Evolutionary conservation across 345 rosid genomes (phyloP), one percentile per base, ranked within the genome.

Genomic region (Microcos paniculata): DNA sequence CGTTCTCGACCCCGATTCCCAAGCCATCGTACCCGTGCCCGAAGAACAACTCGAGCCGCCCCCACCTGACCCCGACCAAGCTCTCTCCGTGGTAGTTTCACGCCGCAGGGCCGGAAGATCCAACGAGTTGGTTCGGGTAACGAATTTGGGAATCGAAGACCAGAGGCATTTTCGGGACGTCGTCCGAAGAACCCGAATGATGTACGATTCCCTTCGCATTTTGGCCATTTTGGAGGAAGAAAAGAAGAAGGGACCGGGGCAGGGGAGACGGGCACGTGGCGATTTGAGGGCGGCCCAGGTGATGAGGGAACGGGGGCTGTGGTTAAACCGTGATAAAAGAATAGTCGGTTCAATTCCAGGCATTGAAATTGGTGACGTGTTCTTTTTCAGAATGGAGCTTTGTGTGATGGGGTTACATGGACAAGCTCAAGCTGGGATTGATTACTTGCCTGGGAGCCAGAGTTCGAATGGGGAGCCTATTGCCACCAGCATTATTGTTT

Each of bases 261-360:
- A 2, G 0, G 78, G 85, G 70, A 79, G 83, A 63, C 86, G 89
- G 73, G 76, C 82, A 55, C 76, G 96, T 10, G 78, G 89, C 2
- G 94, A 90, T 67, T 66, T 87, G 79, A 85, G 68, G 71, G 96
- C 92, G 18, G 89, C 96, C 43, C 68, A 89, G 0, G 58, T 89
- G 56, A 89, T 92, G 95, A 84, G 85, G 71, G 89, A 85, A 8
- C 82, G 85, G 28, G 85, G 79, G 1, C 72, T 92, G 45, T 94
- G 98, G 98, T 73, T 93, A 2, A 88, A 89, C 72, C 91, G 92
- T 3, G 98, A 91, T 67, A 91, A 90, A 81, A 81, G 97, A 43
- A 90, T 94, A 40, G 95, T 94, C 19, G 98, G 98, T 62, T 71
- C 98, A 43, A 86, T 94, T 11, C 96, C 98, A 2, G 98, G 98